Conservation (phyloP, 768 basidiomycete species). For the Fibroporia radiculosa region DNA sequence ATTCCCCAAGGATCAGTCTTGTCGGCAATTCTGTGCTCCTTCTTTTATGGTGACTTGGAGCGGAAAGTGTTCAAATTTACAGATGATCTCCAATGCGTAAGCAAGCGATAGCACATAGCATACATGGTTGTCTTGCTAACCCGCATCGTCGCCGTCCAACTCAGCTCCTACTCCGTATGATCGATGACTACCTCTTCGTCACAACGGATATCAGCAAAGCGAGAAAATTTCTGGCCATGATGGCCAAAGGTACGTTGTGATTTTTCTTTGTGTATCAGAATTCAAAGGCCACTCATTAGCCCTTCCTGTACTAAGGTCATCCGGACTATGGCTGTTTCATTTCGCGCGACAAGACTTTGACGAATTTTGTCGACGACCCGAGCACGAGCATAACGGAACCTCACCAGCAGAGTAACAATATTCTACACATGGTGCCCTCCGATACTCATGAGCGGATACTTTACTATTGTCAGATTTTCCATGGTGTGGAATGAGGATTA, state of each 20-base stretch:
- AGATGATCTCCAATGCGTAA: slow-evolving; percentile 53
- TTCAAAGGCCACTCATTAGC: not conserved
- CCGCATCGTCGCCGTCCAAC: not conserved
- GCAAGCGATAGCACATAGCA: slow-evolving; percentile 19
- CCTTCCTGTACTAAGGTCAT: too few relatives aligned
- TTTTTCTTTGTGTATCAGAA: not conserved
- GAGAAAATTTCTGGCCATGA: slow-evolving; percentile 58
- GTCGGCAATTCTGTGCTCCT: slow-evolving; percentile 88
- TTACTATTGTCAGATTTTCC: slow-evolving; percentile 58
- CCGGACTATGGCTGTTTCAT: slow-evolving; percentile 94
- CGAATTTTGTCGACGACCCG: slow-evolving; percentile 68
- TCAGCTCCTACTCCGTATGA: slow-evolving; percentile 75
- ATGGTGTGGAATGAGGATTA: slow-evolving; percentile 86
- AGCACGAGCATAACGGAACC: slow-evolving; percentile 47
- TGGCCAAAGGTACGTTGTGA: slow-evolving; percentile 54
- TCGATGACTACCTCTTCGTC: slow-evolving; percentile 94
- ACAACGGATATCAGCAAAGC: slow-evolving; percentile 62
- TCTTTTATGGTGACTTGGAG: slow-evolving; percentile 93
- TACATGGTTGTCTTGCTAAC: not conserved
- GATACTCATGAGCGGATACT: not conserved
- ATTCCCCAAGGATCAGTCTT: slow-evolving; percentile 98
- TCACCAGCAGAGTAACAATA: slow-evolving; percentile 31
- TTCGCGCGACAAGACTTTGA: slow-evolving; percentile 79
- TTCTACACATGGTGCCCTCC: not conserved
- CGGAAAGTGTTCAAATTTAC: slow-evolving; percentile 44